Conservation (phyloP, 257 asterid species). For the Linderniella brevidens region DNA sequence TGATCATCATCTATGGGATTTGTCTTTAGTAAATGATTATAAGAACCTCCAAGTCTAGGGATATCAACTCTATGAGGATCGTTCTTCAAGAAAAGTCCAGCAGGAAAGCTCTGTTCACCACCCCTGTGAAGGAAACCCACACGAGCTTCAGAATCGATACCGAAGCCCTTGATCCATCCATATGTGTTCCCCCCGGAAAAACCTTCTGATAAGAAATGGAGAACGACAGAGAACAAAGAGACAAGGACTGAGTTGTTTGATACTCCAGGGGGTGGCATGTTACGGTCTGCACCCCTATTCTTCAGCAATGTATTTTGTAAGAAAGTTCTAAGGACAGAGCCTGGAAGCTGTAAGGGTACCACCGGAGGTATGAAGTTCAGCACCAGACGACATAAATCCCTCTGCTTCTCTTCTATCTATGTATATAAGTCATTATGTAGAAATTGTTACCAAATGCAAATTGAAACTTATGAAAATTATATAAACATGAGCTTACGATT, state of each 20-base stretch:
- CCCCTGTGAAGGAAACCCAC: constrained; percentile 93
- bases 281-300: constrained; percentile 91
- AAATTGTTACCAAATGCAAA: constrained; percentile 6
- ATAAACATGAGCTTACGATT: background rate
- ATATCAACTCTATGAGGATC: constrained; percentile 79
- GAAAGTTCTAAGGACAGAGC: constrained; percentile 74
- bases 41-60: constrained; percentile 91
- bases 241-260: constrained; percentile 88
- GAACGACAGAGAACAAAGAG: constrained; percentile 62
- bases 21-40: constrained; percentile 44
- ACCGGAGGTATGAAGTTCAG: constrained; percentile 87
- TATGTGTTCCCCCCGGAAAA: constrained; percentile 40
- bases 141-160: constrained; percentile 36
- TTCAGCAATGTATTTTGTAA: constrained; percentile 68
- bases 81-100: constrained; percentile 60
- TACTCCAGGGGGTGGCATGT: constrained; percentile 86
- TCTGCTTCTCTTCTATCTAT: constrained; percentile 90
- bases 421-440: constrained; percentile 9
- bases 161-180: constrained; percentile 59
- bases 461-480: background rate
- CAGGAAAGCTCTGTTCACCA: constrained; percentile 69
- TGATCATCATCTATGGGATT: constrained; percentile 34
- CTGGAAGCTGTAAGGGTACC: constrained; percentile 62
- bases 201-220: constrained; percentile 87
- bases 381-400: constrained; percentile 79